Conservation (phyloP, 352 stramenopile species). For the Phytophthora hybrid region DNA sequence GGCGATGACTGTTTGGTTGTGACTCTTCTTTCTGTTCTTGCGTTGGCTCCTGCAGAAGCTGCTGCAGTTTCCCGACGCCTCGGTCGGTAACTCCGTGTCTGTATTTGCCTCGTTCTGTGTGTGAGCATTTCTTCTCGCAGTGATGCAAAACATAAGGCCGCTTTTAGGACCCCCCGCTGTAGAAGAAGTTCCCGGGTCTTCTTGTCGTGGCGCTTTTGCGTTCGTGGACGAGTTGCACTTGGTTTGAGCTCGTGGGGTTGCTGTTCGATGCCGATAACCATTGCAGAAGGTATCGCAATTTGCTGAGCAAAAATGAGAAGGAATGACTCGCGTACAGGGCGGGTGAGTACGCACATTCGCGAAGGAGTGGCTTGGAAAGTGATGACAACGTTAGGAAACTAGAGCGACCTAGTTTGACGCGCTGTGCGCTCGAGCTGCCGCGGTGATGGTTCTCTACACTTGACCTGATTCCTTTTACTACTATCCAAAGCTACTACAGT, state of each 20-base stretch:
- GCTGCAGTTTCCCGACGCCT: slow-evolving; percentile 11
- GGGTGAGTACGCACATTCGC: background rate
- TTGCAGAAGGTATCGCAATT: slow-evolving; percentile 63
- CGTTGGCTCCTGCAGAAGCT: slow-evolving; percentile 6
- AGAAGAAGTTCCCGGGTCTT: slow-evolving; percentile 25
- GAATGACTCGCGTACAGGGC: background rate
- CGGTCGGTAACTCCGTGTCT: background rate
- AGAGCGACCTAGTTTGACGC: slow-evolving; percentile 15
- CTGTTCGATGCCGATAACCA: slow-evolving; percentile 48
- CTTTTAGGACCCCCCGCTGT: slow-evolving; percentile 44
- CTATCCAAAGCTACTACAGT: slow-evolving; percentile 14
- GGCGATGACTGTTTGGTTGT: slow-evolving; percentile 26
- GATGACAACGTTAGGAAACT: slow-evolving; percentile 42
- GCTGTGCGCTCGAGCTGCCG: slow-evolving; percentile 16
- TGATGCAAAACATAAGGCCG: slow-evolving; percentile 56
- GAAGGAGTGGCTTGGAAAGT: slow-evolving; percentile 35
- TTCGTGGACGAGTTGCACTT: slow-evolving; percentile 14
- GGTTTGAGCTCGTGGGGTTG: slow-evolving; percentile 41
- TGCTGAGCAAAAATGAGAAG: slow-evolving; percentile 45
- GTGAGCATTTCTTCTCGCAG: slow-evolving; percentile 30
- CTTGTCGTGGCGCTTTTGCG: slow-evolving; percentile 9
- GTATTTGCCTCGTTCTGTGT: slow-evolving; percentile 9
- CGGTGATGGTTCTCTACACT: slow-evolving; percentile 55
- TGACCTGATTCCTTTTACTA: slow-evolving; percentile 53
- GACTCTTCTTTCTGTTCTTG: slow-evolving; percentile 20